Conservation (phyloP, 495 filamentous ascomycete genomes). For the Cercophora samala region DNA sequence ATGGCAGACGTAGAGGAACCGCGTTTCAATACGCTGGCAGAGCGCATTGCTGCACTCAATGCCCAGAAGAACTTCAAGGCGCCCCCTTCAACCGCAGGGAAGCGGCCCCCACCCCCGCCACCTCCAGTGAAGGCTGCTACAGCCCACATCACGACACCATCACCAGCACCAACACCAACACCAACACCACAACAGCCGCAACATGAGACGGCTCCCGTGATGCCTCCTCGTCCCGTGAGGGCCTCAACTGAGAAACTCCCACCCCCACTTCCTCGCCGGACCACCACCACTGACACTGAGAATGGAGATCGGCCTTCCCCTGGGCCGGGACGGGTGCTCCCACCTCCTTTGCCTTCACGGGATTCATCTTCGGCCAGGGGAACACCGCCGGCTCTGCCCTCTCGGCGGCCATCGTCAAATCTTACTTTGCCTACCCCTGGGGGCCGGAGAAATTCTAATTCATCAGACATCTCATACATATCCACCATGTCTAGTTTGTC, state of each 20-base stretch:
- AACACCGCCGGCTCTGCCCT: slow-evolving; percentile 40
- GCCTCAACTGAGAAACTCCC: slow-evolving; percentile 26
- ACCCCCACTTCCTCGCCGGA: slow-evolving; percentile 41
- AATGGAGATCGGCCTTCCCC: slow-evolving; percentile 3
- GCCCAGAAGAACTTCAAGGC: slow-evolving; percentile 48
- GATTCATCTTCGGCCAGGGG: slow-evolving; percentile 26
- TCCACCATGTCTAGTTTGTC: slow-evolving; percentile 45
- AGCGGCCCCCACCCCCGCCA: slow-evolving; percentile 50
- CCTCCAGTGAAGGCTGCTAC: slow-evolving; percentile 35
- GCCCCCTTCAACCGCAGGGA: slow-evolving; percentile 35
- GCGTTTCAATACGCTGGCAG: slow-evolving; percentile 51
- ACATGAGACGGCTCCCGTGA: slow-evolving; percentile 29
- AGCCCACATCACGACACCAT: slow-evolving; percentile 14
- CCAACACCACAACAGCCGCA: neutral
- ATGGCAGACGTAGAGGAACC: slow-evolving; percentile 57
- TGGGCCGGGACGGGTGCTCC: slow-evolving; percentile 25
- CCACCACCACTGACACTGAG: slow-evolving; percentile 29
- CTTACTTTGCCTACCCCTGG: slow-evolving; percentile 18
- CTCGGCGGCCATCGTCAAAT: slow-evolving; percentile 37
- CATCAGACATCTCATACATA: slow-evolving; percentile 44
- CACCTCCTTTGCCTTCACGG: slow-evolving; percentile 42
- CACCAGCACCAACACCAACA: neutral
- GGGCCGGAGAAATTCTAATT: slow-evolving; percentile 43
- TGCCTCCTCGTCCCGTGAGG: slow-evolving; percentile 39
- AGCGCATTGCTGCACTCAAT: slow-evolving; percentile 56